These are phyloP conservation scores for Epichloe hybrida DNA, from an alignment of 2,329 filamentous ascomycete species.

Conservation along the genomic window DNA sequence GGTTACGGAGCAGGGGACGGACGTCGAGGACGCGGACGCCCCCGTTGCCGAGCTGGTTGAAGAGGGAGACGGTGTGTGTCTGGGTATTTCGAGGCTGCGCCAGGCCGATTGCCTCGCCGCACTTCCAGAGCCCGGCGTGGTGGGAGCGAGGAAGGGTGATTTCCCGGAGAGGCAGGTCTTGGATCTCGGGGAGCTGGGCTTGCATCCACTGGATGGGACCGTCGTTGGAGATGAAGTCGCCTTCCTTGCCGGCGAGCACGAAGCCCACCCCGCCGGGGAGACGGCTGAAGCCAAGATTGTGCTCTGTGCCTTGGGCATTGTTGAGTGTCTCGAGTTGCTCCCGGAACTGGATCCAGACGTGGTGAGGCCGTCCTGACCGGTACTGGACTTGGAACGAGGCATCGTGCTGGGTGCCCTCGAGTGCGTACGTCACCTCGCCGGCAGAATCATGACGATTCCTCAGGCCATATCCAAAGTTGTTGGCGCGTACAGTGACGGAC, in stretches of 20 bases:
- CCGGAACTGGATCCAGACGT: conserved; percentile 10
- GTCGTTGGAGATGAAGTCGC: conserved; percentile 16
- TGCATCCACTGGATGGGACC: conserved; percentile 18
- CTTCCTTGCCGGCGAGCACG: conserved; percentile 18
- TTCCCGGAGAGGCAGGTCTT: conserved; percentile 15
- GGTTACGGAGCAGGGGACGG: conserved; percentile 8
- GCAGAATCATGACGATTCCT: conserved; percentile 9
- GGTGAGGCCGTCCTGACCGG: conserved; percentile 1
- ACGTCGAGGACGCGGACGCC: conserved; percentile 19
- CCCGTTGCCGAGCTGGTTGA: conserved; percentile 14
- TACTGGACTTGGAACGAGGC: conserved; percentile 16
- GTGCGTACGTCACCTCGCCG: conserved; percentile 16
- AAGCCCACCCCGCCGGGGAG: conserved; percentile 13
- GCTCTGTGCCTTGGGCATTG: conserved; percentile 4
- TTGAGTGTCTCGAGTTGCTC: conserved; percentile 13
- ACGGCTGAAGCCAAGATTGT: conserved; percentile 8
- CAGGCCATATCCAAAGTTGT: neutral
- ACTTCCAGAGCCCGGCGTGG: conserved; percentile 16
- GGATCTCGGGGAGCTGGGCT: conserved; percentile 12
- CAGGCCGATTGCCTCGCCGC: neutral
- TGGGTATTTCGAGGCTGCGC: conserved; percentile 11
- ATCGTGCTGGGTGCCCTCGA: conserved; percentile 14
- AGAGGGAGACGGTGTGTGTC: conserved; percentile 11
- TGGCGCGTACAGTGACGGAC: conserved; percentile 5
- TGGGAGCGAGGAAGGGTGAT: conserved; percentile 19